Base-by-base conservation (phyloP, 164 flowering plant genomes). In the Piper betle region DNA sequence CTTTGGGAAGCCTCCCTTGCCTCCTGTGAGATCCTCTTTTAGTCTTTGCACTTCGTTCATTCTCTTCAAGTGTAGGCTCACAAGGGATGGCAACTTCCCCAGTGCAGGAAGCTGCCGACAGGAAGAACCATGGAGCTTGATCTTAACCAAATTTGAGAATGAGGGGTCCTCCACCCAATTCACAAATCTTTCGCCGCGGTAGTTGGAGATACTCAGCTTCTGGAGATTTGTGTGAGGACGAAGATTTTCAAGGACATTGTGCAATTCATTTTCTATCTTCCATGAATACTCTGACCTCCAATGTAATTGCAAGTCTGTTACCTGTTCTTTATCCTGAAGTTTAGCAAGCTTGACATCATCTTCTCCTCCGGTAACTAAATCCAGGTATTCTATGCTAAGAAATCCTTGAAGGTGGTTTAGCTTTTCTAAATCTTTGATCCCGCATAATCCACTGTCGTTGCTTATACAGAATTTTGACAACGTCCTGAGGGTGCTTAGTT, bases 31-130 rank as follows among this genome's bases (percentile, higher is more conserved):
- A 37, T 11, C 57, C 1, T 52, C 17, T 39, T 74, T 72, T 11
- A 71, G n/a, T 33, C 19, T 17, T 11, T 60, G 52, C 57, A 74
- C 42, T 3, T 40, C 17, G 1, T 50, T 43, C 68, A 66, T 63
- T 17, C n/a, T 12, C 33, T 33, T 5, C 11, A 71, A 3, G 1
- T 41, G 6, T 37, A 71, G 64, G 17, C 13, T 5, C 53, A 17
- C 43, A 6, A 72, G 72, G 54, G 7, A 54, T 8, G 70, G 70
- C 18, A 74, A 59, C 20, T 54, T 37, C 39, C 78, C 74, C 40
- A 74, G 60, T 3, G 55, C 41, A 2, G 74, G 64, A 15, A 74
- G 20, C 9, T 63, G 37, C 38, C 61, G 39, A 8, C 56, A 53
- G 13, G 5, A 1, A n/a, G 59, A 57, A n/a, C 38, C 2, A 7